Evolutionary conservation across 768 basidiomycete genomes (phyloP).

Genomic region (Mycena amicta): DNA sequence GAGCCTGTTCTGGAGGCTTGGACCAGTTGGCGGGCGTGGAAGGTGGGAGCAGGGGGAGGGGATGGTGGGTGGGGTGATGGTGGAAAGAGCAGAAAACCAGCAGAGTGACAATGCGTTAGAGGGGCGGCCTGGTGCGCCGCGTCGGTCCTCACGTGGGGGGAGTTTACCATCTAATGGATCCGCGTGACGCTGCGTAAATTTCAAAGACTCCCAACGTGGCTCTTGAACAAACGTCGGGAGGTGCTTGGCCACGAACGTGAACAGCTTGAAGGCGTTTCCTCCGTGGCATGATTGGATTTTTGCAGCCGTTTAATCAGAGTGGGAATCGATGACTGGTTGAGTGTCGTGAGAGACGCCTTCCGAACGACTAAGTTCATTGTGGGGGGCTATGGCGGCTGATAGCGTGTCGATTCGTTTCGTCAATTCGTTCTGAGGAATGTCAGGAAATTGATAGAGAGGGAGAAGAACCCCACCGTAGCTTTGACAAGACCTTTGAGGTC

Average conservation of each 20-base stretch:
- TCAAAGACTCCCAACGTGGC: too few relatives aligned
- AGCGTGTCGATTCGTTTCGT: conserved; percentile 75
- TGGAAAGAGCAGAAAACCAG: too few relatives aligned
- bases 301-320: conserved; percentile 73
- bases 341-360: conserved; percentile 65
- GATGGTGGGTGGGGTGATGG: too few relatives aligned
- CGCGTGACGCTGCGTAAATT: too few relatives aligned
- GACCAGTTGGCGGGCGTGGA: too few relatives aligned
- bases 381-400: conserved; percentile 54
- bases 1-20: too few relatives aligned
- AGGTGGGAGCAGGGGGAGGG: too few relatives aligned
- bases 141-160: too few relatives aligned
- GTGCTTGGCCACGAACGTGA: conserved; percentile 72
- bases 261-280: conserved; percentile 54
- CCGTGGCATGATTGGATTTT: too few relatives aligned
- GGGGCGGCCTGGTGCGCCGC: too few relatives aligned
- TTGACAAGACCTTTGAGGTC: conserved; percentile 83
- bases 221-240: conserved; percentile 74
- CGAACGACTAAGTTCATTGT: conserved; percentile 78
- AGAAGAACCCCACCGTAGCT: conserved; percentile 55
- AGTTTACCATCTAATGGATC: too few relatives aligned
- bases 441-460: not conserved
- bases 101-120: too few relatives aligned
- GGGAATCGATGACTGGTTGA: conserved; percentile 87
- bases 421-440: conserved; percentile 67